Evolutionary conservation across 441 rosid genomes (phyloP).

Genomic region (Brassica balearica): DNA sequence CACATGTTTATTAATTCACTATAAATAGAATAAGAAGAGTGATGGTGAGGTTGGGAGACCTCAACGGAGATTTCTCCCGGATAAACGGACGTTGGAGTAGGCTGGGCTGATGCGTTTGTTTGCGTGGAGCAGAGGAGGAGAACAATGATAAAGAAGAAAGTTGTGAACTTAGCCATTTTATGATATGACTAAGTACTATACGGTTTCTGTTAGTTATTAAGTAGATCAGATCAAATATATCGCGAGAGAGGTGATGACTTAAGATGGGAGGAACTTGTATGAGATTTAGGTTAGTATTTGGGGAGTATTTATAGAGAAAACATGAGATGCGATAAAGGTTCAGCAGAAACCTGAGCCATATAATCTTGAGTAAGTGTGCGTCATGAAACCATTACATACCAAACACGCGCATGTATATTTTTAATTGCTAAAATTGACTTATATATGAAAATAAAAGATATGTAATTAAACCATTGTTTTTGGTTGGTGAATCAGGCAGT

Average conservation of each 20-base stretch:
- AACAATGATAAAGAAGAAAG: constrained; percentile 38
- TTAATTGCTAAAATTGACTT: background rate
- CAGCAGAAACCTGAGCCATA: constrained; percentile 40
- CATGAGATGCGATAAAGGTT: constrained; percentile 19
- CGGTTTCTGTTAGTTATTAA: background rate
- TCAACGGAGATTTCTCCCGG: constrained; percentile 38
- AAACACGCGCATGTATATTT: constrained; percentile 35
- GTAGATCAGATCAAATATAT: constrained; percentile 14
- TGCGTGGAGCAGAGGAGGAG: constrained; percentile 48
- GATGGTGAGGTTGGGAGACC: constrained; percentile 32
- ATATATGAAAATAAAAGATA: background rate
- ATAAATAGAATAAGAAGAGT: background rate
- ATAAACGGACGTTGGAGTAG: constrained; percentile 41
- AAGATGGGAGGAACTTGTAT: constrained; percentile 12
- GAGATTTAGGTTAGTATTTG: constrained; percentile 15
- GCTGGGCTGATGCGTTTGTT: constrained; percentile 47
- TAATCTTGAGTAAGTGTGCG: constrained; percentile 18
- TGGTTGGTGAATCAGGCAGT: constrained; percentile 13
- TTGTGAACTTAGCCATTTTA: constrained; percentile 43
- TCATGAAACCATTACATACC: constrained; percentile 35
- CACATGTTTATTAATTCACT: background rate
- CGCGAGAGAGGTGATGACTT: background rate
- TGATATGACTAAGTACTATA: constrained; percentile 4
- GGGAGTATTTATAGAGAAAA: constrained; percentile 37
- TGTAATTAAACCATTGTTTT: constrained; percentile 10